Conservation (phyloP, 1,284 basidiomycete genomes). For the Gymnopus androsaceus region DNA sequence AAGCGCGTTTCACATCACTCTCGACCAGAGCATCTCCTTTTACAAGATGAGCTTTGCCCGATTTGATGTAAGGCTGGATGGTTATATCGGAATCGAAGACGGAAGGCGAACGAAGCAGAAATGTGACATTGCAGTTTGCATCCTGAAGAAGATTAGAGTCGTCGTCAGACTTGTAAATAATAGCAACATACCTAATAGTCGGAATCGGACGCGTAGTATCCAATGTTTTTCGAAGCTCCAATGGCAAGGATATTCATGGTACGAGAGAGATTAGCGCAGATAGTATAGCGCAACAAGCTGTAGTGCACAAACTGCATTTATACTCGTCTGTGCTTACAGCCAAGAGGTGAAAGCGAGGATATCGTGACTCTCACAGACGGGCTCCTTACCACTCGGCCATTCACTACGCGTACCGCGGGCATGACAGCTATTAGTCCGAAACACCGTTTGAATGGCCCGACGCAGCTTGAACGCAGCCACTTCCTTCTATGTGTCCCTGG, state of each 20-base stretch:
- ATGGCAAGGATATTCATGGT: constrained; percentile 43
- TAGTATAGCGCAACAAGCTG: background rate
- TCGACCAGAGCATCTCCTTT: constrained; percentile 52
- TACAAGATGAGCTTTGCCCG: constrained; percentile 46
- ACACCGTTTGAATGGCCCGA: no score
- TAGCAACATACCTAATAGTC: constrained; percentile 52
- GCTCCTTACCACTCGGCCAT: no score
- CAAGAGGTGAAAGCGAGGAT: no score
- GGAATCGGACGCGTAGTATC: constrained; percentile 53
- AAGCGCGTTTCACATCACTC: constrained; percentile 46
- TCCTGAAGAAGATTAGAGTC: constrained; percentile 25
- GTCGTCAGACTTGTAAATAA: background rate
- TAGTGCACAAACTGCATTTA: constrained; percentile 29
- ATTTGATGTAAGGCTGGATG: constrained; percentile 43
- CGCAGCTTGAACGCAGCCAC: no score
- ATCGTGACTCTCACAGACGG: no score
- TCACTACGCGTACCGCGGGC: no score
- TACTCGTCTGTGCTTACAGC: constrained; percentile 66
- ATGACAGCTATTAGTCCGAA: no score
- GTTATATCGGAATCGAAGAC: constrained; percentile 47
- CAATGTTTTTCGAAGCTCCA: constrained; percentile 68
- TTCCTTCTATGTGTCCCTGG: no score
- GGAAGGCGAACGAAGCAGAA: constrained; percentile 46
- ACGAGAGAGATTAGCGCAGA: no score
- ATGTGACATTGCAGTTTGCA: constrained; percentile 52